Evolutionary conservation across 202 grass and related monocot species (phyloP), one percentile per base, ranked within the genome.

Genomic region (Musa balbisiana): DNA sequence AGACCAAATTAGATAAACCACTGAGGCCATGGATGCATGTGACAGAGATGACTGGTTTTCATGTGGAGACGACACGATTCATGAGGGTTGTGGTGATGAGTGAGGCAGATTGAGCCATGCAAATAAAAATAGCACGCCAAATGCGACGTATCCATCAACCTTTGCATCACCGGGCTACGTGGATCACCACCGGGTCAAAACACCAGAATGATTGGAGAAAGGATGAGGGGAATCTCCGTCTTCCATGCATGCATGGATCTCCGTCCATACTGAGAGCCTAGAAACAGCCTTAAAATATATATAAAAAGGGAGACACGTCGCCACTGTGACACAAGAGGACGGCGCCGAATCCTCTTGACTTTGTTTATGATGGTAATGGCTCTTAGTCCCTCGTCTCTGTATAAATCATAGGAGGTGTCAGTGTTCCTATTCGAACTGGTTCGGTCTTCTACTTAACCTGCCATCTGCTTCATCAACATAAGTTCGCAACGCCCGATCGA

Each of bases 311-410:
- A 55, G 78, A 64, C 85, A 97, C 90, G 90, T 97, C 81, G 90
- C 90, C 73, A 27, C 73, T 70, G 73, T 64, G 71, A 78, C 69
- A 83, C 79, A 80, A 80, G 93, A 84, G 91, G 91, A 72, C 95
- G 89, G 91, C 90, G 88, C 95, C 87, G 83, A 95, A 95, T 85
- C 87, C 81, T 78, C 69, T 87, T 99, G 89, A 88, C 89, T 92
- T 90, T 67, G 21, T 3, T 2, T 13, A 14, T 25, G 54, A 23
- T 52, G 74, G 33, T 6, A 43, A 43, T 43, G 33, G 33, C 33
- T 6, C 80, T 72, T 68, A 80, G 63, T 66, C 87, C 80, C 54
- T 62, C n/a, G 2, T 10, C 70, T 76, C 85, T 87, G 84, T 86
- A 79, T 93, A 97, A 86, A 56, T 76, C 55, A 74, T 73, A 20